Percentiles rank a stretch among this genome's conserved stretches.
Evolutionary conservation across 139 green algal species (phyloP).

Genomic region (Limnomonas spitsbergensis): DNA sequence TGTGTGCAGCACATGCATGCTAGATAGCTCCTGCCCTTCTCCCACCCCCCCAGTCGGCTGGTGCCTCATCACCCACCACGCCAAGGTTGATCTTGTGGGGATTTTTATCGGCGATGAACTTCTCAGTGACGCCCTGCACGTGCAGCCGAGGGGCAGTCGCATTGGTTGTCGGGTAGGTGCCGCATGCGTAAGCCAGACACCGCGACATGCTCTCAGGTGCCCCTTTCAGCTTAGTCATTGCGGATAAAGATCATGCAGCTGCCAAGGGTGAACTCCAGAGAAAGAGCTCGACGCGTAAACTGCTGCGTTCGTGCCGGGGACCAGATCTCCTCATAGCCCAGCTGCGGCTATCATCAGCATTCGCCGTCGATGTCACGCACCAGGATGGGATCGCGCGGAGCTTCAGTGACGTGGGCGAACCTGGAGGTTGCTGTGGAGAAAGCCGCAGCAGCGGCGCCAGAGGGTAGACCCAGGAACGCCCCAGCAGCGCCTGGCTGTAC

Average conservation of each 20-base stretch:
- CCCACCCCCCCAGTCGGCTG: not conserved
- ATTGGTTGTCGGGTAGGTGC: not conserved
- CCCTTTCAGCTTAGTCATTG: not conserved
- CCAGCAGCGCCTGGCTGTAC: not conserved
- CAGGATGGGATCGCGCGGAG: slow-evolving; percentile 13
- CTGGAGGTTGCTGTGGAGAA: slow-evolving; percentile 2
- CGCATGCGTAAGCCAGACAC: not conserved
- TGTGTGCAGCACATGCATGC: not conserved
- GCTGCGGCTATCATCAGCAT: not conserved
- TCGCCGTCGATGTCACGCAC: not conserved
- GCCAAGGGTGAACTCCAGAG: not conserved
- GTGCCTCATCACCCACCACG: slow-evolving; percentile 54
- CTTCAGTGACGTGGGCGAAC: slow-evolving; percentile 5
- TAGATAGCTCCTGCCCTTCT: not conserved
- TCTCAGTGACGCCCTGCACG: slow-evolving; percentile 55
- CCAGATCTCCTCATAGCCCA: not conserved
- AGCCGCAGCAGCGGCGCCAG: not conserved
- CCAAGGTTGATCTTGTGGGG: slow-evolving; percentile 89
- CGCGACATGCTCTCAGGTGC: not conserved
- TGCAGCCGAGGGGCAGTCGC: not conserved
- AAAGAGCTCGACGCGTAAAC: too few relatives aligned
- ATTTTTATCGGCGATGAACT: slow-evolving; percentile 68
- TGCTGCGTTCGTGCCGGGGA: too few relatives aligned
- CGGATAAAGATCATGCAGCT: not conserved
- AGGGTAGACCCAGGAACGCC: not conserved